Conservation (phyloP, 192 early-diverging fungal species). For the Rhizophagus sp. region DNA sequence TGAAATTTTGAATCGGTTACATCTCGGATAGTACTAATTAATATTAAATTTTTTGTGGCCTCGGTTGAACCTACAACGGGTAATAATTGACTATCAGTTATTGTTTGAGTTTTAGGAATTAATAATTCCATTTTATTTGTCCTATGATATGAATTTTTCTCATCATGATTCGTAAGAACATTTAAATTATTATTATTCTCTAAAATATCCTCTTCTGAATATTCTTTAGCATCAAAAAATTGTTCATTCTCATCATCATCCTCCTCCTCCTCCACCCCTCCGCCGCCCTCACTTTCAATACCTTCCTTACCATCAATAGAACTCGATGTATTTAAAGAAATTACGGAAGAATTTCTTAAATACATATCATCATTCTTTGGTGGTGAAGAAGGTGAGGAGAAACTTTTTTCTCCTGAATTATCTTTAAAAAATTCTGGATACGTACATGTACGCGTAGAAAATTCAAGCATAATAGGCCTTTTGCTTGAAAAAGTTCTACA, state of each 20-base stretch:
- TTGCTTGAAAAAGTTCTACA: background rate
- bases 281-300: background rate
- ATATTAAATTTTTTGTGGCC: background rate
- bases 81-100: background rate
- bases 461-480: background rate
- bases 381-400: background rate
- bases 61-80: background rate
- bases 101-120: no score
- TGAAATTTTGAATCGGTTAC: background rate
- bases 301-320: background rate
- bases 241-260: slow-evolving; percentile 1
- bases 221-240: slow-evolving; percentile 2
- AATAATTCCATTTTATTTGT: no score
- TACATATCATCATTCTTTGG: background rate
- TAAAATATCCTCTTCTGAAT: background rate
- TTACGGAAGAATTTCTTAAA: background rate
- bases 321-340: background rate
- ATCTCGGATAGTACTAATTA: background rate
- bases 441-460: background rate
- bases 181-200: background rate
- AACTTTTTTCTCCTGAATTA: background rate
- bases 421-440: background rate
- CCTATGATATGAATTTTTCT: background rate
- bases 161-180: background rate
- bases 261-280: background rate